Conservation (phyloP, 768 basidiomycete genomes). For the Pleurotus tuber-regium region DNA sequence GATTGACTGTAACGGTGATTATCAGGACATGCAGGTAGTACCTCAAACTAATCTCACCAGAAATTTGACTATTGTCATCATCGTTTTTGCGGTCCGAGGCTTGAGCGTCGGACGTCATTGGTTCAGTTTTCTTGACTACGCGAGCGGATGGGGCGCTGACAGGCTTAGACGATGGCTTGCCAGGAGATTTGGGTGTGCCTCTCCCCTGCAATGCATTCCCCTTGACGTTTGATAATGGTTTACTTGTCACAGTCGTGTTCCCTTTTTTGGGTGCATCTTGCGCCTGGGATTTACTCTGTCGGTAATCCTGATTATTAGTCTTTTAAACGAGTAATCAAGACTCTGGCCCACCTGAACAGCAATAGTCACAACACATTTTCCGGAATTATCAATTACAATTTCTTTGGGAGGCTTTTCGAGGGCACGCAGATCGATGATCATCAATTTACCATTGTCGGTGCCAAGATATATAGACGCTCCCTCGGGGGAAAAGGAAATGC, state of each 20-base stretch:
- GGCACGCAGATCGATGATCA: slow-evolving; percentile 61
- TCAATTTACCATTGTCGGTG: slow-evolving; percentile 60
- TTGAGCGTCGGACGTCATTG: no score
- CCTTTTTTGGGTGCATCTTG: background rate
- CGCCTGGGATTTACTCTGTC: slow-evolving; percentile 21
- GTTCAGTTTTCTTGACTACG: background rate
- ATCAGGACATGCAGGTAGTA: no score
- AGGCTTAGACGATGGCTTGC: background rate
- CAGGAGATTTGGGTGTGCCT: background rate
- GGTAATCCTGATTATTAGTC: background rate
- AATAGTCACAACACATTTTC: slow-evolving; percentile 48
- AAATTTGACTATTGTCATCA: slow-evolving; percentile 2
- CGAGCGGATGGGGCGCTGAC: background rate
- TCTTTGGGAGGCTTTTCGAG: slow-evolving; percentile 63
- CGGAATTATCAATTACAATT: slow-evolving; percentile 47
- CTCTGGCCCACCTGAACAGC: slow-evolving; percentile 50
- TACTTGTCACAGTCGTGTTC: background rate
- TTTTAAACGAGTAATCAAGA: background rate
- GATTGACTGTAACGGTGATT: no score
- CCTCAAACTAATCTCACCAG: background rate
- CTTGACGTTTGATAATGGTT: background rate
- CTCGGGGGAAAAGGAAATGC: slow-evolving; percentile 66
- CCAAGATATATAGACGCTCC: slow-evolving; percentile 67
- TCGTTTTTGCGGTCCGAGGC: background rate
- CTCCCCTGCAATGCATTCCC: background rate